Percentiles rank a stretch among this genome's conserved stretches.
phyloP scores from a whole-genome alignment of 805 yeast genomes.

The Teunomyces barrocoloradensis region DNA sequence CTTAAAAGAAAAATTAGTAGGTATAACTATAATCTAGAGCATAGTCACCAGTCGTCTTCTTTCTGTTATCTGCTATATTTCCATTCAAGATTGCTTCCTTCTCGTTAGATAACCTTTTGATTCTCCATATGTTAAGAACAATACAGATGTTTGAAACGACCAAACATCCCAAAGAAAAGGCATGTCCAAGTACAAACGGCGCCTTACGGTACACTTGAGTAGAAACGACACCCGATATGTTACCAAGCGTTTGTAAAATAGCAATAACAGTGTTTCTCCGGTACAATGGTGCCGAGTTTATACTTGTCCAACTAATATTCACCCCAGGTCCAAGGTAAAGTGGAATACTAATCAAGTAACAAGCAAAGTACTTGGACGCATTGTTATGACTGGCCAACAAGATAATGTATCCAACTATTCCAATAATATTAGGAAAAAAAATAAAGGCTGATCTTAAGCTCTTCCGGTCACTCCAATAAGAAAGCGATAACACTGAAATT shows the following conservation, averaged over 20 bases:
- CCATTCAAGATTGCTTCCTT: conserved; percentile 17
- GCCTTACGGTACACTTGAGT: conserved; percentile 42
- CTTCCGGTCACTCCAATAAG: conserved; percentile 25
- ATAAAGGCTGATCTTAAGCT: conserved; percentile 30
- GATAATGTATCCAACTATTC: conserved; percentile 30
- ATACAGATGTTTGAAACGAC: conserved; percentile 18
- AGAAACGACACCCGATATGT: conserved; percentile 44
- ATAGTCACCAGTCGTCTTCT: conserved; percentile 19
- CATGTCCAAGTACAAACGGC: conserved; percentile 40
- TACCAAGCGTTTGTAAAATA: conserved; percentile 44
- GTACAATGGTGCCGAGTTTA: conserved; percentile 41
- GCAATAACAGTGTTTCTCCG: conserved; percentile 44
- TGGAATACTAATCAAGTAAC: conserved; percentile 33
- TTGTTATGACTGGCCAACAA: conserved; percentile 24
- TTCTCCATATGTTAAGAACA: conserved; percentile 13
- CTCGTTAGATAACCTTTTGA: conserved; percentile 8
- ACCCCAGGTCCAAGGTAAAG: conserved; percentile 38
- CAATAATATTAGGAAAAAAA: conserved; percentile 20
- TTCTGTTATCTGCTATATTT: conserved; percentile 12
- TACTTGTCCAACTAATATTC: conserved; percentile 42
- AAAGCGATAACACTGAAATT: conserved; percentile 19
- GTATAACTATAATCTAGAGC: conserved; percentile 20
- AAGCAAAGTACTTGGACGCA: conserved; percentile 36
- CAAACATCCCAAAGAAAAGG: conserved; percentile 37
- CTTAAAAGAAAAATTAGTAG: conserved; percentile 4